These are phyloP conservation scores for Hymenoscyphus fraxineus DNA, from an alignment of 2,329 filamentous ascomycete genomes.

Conservation along the genomic window DNA sequence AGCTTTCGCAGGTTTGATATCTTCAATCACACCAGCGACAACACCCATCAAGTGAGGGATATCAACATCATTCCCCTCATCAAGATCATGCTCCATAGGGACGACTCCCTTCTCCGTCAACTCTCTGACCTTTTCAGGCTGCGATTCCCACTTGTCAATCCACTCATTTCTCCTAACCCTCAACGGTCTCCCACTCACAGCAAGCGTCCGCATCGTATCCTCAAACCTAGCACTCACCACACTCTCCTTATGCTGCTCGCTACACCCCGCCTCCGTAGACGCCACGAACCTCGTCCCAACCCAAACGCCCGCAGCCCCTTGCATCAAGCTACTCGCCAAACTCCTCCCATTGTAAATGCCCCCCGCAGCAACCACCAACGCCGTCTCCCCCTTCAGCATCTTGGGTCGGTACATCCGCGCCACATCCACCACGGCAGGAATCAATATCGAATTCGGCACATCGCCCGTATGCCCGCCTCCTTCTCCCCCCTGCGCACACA, in stretches of 20 bases:
- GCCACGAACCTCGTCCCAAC: slow-evolving; percentile 93
- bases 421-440: slow-evolving; percentile 83
- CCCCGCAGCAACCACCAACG: slow-evolving; percentile 83
- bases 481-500: slow-evolving; percentile 90
- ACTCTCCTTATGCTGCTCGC: slow-evolving; percentile 75
- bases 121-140: slow-evolving; percentile 69
- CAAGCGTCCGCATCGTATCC: slow-evolving; percentile 78
- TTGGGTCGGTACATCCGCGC: slow-evolving; percentile 57
- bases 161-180: slow-evolving; percentile 81
- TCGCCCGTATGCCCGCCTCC: slow-evolving; percentile 92
- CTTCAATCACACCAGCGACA: slow-evolving; percentile 73
- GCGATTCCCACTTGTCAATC: slow-evolving; percentile 73
- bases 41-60: slow-evolving; percentile 91
- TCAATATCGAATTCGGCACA: slow-evolving; percentile 78
- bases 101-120: slow-evolving; percentile 75
- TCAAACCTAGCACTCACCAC: slow-evolving; percentile 77
- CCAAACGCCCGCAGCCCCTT: slow-evolving; percentile 87
- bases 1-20: slow-evolving; percentile 73
- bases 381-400: slow-evolving; percentile 63
- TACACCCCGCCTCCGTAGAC: slow-evolving; percentile 74
- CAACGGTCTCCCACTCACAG: slow-evolving; percentile 76
- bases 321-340: slow-evolving; percentile 78
- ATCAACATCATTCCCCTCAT: slow-evolving; percentile 78
- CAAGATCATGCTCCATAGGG: slow-evolving; percentile 78
- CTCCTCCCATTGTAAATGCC: slow-evolving; percentile 80